phyloP scores from a whole-genome alignment of 108 stramenopile species.

The Nannochloropsis salina region DNA sequence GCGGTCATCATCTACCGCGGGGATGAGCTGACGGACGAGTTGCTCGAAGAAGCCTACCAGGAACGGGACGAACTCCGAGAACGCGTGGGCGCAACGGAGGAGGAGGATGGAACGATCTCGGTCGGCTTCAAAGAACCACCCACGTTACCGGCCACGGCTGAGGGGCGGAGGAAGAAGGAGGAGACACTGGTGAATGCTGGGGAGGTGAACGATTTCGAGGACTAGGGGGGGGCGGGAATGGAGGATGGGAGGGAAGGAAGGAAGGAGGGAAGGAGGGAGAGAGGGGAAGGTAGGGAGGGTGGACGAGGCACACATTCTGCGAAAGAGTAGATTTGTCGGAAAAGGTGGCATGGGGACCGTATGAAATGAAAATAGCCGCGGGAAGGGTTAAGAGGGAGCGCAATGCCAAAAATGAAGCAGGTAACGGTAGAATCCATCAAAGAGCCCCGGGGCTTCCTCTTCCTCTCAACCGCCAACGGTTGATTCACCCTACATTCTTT shows the following conservation, averaged over 20 bases:
- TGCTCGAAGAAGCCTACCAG: not conserved
- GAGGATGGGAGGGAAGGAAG: not conserved
- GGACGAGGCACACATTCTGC: too few species aligned
- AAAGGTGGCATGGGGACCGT: too few species aligned
- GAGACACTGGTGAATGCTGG: not conserved
- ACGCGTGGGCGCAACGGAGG: not conserved
- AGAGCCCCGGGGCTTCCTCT: too few species aligned
- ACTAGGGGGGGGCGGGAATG: not conserved
- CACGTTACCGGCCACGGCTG: not conserved
- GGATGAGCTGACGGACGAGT: not conserved
- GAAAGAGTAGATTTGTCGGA: too few species aligned
- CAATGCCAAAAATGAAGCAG: too few species aligned
- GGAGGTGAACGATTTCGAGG: slow-evolving; percentile 20
- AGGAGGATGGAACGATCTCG: not conserved
- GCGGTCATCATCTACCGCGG: not conserved
- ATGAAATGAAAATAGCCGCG: too few species aligned
- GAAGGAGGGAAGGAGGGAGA: not conserved
- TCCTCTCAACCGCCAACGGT: too few species aligned
- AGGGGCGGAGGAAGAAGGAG: not conserved
- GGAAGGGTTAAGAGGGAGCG: too few species aligned
- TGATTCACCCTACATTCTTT: too few species aligned
- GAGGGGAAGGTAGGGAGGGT: too few species aligned
- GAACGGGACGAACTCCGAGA: not conserved
- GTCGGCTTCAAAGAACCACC: not conserved
- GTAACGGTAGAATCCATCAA: too few species aligned